Evolutionary conservation across 2,329 filamentous ascomycete genomes (phyloP).

Genomic region (Trichoderma harzianum): DNA sequence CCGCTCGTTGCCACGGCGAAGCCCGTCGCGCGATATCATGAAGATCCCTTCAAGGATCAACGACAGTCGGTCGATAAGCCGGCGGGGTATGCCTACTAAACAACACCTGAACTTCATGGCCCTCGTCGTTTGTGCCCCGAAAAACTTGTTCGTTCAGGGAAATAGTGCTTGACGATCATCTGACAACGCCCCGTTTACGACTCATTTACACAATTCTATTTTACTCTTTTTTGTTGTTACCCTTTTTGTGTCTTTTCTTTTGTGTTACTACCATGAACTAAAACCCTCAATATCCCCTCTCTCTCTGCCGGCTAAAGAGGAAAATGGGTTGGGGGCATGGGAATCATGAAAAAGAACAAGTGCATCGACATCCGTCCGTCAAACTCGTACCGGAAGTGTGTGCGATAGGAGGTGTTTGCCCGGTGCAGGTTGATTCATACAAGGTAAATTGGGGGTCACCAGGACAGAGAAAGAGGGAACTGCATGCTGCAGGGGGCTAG

Average conservation of each 20-base stretch:
- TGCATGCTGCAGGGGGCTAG: constrained; percentile 4
- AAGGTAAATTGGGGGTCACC: background rate
- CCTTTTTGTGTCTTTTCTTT: background rate
- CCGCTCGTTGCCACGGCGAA: constrained; percentile 22
- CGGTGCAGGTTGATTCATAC: background rate
- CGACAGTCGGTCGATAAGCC: background rate
- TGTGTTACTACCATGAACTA: background rate
- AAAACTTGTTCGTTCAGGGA: background rate
- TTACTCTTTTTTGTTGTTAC: background rate
- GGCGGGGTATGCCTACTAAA: background rate
- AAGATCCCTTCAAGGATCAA: constrained; percentile 12
- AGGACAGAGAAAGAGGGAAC: constrained; percentile 2
- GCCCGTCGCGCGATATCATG: background rate
- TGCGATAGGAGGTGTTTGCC: background rate
- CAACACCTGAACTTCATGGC: background rate
- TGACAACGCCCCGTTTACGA: constrained; percentile 2
- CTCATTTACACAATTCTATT: background rate
- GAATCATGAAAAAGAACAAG: background rate
- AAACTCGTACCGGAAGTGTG: background rate
- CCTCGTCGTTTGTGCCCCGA: background rate
- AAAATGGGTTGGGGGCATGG: background rate
- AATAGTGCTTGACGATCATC: constrained; percentile 1
- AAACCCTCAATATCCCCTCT: background rate
- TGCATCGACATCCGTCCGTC: background rate
- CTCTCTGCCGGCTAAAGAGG: constrained; percentile 6